Conservation (phyloP, 441 rosid genomes). For the Melastoma candidum region DNA sequence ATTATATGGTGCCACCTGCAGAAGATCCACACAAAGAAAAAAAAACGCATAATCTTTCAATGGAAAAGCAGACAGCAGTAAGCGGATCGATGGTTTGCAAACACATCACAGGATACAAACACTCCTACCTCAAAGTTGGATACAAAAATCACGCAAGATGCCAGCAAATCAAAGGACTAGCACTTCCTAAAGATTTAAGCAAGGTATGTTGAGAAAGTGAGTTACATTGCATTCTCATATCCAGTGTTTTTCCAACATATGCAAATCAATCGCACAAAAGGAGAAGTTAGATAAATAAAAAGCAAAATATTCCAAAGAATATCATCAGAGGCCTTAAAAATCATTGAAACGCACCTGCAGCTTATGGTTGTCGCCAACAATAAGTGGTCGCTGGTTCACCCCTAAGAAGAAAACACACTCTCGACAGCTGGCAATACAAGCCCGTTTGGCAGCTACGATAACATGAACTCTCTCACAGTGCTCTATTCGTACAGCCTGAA, state of each 20-base stretch:
- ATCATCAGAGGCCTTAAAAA: constrained; percentile 12
- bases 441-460: constrained; percentile 76
- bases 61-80: neutral
- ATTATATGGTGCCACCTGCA: constrained; percentile 95
- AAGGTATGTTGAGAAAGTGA: no score
- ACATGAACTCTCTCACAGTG: constrained; percentile 99
- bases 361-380: constrained; percentile 97
- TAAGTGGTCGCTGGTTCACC: constrained; percentile 91
- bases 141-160: no score
- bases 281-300: neutral
- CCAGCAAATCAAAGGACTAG: no score
- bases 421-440: constrained; percentile 93
- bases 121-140: no score
- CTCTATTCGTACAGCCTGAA: constrained; percentile 86
- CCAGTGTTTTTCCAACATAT: no score
- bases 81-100: no score
- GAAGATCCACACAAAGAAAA: neutral
- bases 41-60: neutral
- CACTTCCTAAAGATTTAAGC: no score
- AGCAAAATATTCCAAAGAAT: neutral
- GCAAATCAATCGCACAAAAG: no score
- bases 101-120: no score
- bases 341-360: constrained; percentile 55
- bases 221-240: no score
- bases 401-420: constrained; percentile 96